Percentiles rank a stretch among this genome's conserved stretches.
Evolutionary conservation across 2,329 filamentous ascomycete species (phyloP).

Genomic region (Xylaria sp.): DNA sequence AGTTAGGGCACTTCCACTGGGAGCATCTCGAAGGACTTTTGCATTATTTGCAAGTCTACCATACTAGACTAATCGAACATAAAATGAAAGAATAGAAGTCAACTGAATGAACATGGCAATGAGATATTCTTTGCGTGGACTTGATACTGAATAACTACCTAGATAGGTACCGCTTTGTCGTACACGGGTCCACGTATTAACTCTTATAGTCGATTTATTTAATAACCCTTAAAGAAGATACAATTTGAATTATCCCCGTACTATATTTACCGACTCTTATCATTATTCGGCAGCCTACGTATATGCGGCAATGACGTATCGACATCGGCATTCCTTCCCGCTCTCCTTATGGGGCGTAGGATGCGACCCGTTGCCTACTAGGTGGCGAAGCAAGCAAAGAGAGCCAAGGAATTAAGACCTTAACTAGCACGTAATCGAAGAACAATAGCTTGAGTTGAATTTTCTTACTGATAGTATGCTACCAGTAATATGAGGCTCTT

Average conservation of each 20-base stretch:
- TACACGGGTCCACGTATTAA: background rate
- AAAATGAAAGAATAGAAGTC: background rate
- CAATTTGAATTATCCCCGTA: background rate
- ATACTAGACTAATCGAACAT: constrained; percentile 4
- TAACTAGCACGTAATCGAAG: background rate
- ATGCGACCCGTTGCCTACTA: background rate
- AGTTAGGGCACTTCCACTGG: background rate
- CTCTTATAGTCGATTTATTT: background rate
- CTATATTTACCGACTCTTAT: background rate
- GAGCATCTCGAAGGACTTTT: background rate
- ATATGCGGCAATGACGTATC: background rate
- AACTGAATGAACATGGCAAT: background rate
- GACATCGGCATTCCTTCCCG: background rate
- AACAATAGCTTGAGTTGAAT: background rate
- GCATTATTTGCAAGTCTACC: background rate
- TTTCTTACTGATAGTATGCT: too few species aligned
- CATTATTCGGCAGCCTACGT: background rate
- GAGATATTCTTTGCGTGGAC: too few species aligned
- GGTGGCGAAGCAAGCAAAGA: background rate
- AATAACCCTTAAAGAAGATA: background rate
- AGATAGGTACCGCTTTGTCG: too few species aligned
- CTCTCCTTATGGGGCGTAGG: background rate
- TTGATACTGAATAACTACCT: too few species aligned
- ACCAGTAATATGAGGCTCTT: too few species aligned
- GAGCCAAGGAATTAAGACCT: background rate